Percentiles rank a stretch among this genome's conserved stretches.
These are phyloP conservation scores for Globisporangium viniferum DNA, from an alignment of 352 stramenopile species.

Conservation along the genomic window DNA sequence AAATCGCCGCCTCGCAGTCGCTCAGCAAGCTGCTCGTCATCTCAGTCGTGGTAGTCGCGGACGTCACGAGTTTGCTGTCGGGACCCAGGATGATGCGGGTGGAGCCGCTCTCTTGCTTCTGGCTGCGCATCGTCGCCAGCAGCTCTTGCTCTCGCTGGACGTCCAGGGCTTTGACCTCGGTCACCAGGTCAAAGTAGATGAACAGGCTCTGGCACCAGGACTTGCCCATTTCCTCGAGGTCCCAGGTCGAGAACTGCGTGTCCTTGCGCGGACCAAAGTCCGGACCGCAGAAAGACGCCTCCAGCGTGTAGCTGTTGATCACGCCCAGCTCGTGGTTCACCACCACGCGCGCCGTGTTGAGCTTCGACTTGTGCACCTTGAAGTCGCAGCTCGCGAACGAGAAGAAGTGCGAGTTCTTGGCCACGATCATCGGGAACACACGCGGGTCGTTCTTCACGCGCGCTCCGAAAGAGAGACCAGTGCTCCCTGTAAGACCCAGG, in stretches of 20 bases:
- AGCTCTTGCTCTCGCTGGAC: slow-evolving; percentile 8
- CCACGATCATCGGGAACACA: slow-evolving; percentile 80
- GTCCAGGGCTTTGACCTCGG: slow-evolving; percentile 43
- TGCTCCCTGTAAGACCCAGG: neutral
- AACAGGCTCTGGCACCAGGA: slow-evolving; percentile 73
- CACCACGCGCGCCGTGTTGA: slow-evolving; percentile 88
- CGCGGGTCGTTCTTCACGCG: slow-evolving; percentile 58
- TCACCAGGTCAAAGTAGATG: slow-evolving; percentile 64
- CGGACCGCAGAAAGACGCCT: slow-evolving; percentile 88
- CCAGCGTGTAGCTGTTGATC: slow-evolving; percentile 86
- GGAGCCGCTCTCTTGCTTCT: neutral
- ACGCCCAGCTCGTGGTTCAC: slow-evolving; percentile 86
- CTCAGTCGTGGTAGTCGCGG: slow-evolving; percentile 9
- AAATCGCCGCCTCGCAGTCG: slow-evolving; percentile 62
- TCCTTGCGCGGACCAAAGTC: slow-evolving; percentile 66
- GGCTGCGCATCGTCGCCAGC: neutral
- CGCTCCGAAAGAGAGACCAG: neutral
- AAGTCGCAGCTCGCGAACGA: slow-evolving; percentile 89
- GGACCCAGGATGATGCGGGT: neutral
- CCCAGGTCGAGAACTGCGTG: slow-evolving; percentile 72
- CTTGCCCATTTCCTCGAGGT: slow-evolving; percentile 75
- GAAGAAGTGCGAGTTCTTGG: slow-evolving; percentile 64
- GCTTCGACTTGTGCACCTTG: slow-evolving; percentile 86
- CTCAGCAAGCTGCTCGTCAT: slow-evolving; percentile 39
- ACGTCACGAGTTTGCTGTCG: neutral